Percentiles rank a stretch among this genome's conserved stretches.
Evolutionary conservation across 2,329 filamentous ascomycete species (phyloP).

Genomic region (Xylariaceae sp.): DNA sequence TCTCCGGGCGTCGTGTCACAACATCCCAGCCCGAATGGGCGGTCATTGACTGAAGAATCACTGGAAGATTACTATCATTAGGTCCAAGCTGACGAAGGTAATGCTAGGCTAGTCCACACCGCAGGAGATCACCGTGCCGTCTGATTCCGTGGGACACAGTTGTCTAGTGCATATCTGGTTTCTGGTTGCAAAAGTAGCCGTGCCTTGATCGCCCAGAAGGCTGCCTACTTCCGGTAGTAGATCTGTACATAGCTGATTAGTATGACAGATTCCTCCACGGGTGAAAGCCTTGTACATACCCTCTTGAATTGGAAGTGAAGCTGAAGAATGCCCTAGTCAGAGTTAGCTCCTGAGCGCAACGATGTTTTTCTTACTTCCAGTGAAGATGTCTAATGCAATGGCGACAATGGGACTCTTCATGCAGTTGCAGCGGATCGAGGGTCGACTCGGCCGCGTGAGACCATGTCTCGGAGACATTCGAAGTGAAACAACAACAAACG

Average conservation of each 20-base stretch:
- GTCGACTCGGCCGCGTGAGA: slow-evolving; percentile 2
- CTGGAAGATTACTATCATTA: slow-evolving; percentile 3
- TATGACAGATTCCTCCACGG: slow-evolving; percentile 1
- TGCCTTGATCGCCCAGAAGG: too few relatives aligned
- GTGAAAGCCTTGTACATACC: slow-evolving; percentile 43
- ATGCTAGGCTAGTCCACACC: too few relatives aligned
- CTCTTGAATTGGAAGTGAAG: slow-evolving; percentile 99
- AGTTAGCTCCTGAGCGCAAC: too few relatives aligned
- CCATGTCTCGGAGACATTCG: slow-evolving; percentile 11
- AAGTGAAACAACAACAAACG: slow-evolving; percentile 28
- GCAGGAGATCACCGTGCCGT: too few relatives aligned
- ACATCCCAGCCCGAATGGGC: slow-evolving; percentile 2
- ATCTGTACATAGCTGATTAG: slow-evolving; percentile 25
- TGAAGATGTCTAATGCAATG: too few relatives aligned
- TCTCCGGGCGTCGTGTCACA: slow-evolving; percentile 17
- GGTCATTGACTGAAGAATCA: slow-evolving; percentile 1
- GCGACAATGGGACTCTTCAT: too few relatives aligned
- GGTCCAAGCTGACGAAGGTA: too few relatives aligned
- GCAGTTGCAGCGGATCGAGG: too few relatives aligned
- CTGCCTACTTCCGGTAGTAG: slow-evolving; percentile 31
- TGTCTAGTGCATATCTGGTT: too few relatives aligned
- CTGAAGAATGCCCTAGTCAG: slow-evolving; percentile 90
- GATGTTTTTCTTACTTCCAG: too few relatives aligned
- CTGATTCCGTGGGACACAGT: too few relatives aligned
- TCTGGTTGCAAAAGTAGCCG: too few relatives aligned